Conservation (phyloP, 1,284 basidiomycete species). For the Schizopora paradoxa region DNA sequence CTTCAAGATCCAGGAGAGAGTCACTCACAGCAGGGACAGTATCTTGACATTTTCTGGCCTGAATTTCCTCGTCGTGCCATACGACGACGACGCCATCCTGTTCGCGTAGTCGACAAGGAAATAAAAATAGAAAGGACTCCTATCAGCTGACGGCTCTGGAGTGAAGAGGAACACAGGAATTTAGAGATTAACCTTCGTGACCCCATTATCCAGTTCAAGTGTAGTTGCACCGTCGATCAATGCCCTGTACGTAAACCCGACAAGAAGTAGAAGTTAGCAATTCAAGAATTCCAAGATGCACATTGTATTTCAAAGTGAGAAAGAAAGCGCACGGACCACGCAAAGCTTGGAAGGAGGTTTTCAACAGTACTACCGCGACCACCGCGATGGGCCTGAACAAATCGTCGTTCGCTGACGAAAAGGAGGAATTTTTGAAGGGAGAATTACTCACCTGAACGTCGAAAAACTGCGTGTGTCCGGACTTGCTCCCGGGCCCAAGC, state of each 20-base stretch:
- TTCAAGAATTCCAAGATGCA: not conserved
- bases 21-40: constrained; percentile 52
- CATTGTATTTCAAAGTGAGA: constrained; percentile 4
- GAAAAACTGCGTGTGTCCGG: constrained; percentile 13
- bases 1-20: too few species aligned
- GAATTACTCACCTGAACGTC: constrained; percentile 17
- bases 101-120: constrained; percentile 16
- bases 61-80: constrained; percentile 73
- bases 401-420: not conserved
- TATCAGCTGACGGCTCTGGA: too few species aligned
- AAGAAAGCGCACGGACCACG: constrained; percentile 45
- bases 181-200: constrained; percentile 49
- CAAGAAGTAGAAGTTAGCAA: not conserved
- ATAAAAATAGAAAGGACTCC: not conserved
- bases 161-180: not conserved
- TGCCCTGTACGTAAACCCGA: constrained; percentile 39
- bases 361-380: constrained; percentile 70
- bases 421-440: not conserved
- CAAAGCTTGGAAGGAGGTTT: constrained; percentile 65
- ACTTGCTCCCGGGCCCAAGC: not conserved
- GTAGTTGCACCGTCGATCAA: constrained; percentile 70
- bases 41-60: constrained; percentile 58
- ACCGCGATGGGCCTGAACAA: constrained; percentile 65
- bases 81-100: constrained; percentile 72
- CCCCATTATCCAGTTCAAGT: constrained; percentile 72